Conservation (phyloP, 345 rosid species). For the Aquilaria malaccensis region DNA sequence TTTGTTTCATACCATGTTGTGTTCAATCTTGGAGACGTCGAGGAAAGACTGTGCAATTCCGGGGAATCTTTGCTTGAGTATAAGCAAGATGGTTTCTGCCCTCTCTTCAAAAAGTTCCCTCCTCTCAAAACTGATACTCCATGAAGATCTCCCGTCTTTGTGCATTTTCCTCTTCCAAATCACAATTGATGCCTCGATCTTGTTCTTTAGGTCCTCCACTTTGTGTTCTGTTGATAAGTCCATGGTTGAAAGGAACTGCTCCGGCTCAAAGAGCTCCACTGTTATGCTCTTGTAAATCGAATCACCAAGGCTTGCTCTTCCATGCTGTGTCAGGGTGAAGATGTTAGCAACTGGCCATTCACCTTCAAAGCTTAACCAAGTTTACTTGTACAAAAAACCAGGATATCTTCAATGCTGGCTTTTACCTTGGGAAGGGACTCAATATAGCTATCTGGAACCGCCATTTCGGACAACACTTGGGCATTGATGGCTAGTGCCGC, state of each 20-base stretch:
- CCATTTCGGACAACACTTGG: constrained; percentile 87
- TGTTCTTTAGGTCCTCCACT: constrained; percentile 79
- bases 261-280: constrained; percentile 75
- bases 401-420: background rate
- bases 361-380: background rate
- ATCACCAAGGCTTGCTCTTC: constrained; percentile 90
- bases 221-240: constrained; percentile 83
- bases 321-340: constrained; percentile 38
- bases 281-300: constrained; percentile 83
- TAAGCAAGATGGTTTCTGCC: constrained; percentile 69
- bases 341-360: background rate
- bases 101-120: constrained; percentile 93
- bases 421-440: constrained; percentile 90
- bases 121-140: constrained; percentile 95
- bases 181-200: constrained; percentile 87
- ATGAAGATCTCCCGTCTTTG: constrained; percentile 75
- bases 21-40: constrained; percentile 85
- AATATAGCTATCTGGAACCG: constrained; percentile 76
- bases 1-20: constrained; percentile 45
- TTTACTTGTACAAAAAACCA: too few species aligned
- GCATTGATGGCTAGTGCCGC: constrained; percentile 98
- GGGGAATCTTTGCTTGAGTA: constrained; percentile 80
- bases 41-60: constrained; percentile 85
- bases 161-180: constrained; percentile 91
- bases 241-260: constrained; percentile 57